Conservation (phyloP, 805 yeast genomes). For the Myxozyma vanderwaltii region DNA sequence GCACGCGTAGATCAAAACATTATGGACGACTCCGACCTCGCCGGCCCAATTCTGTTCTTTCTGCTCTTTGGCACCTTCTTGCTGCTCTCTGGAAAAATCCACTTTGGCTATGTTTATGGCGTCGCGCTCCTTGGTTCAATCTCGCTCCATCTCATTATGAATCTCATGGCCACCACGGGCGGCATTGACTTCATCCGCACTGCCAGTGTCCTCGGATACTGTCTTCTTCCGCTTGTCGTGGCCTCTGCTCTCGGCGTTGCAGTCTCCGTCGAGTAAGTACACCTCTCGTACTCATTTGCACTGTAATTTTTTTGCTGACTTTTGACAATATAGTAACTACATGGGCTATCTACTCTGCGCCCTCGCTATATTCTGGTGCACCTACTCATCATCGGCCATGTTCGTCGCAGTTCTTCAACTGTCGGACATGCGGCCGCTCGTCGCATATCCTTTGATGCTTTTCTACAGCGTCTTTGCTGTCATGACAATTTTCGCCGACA, state of each 20-base stretch:
- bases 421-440: constrained; percentile 80
- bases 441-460: constrained; percentile 90
- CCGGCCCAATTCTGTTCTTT: constrained; percentile 92
- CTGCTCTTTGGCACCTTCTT: constrained; percentile 81
- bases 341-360: constrained; percentile 71
- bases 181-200: constrained; percentile 60
- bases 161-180: constrained; percentile 67
- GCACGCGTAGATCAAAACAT: constrained; percentile 68
- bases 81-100: constrained; percentile 84
- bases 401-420: constrained; percentile 82
- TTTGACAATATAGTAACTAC: constrained; percentile 47
- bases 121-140: constrained; percentile 90
- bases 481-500: constrained; percentile 82
- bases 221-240: constrained; percentile 83
- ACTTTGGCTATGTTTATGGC: constrained; percentile 95
- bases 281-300: no score
- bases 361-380: constrained; percentile 82
- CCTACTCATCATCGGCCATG: constrained; percentile 89
- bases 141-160: constrained; percentile 80
- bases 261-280: constrained; percentile 56
- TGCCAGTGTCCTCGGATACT: constrained; percentile 91
- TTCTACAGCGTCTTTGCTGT: constrained; percentile 93
- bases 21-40: constrained; percentile 86
- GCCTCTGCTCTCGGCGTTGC: constrained; percentile 72
- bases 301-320: no score